Evolutionary conservation across 2,329 filamentous ascomycete genomes (phyloP), one percentile per base, ranked within the genome.

Genomic region (Pseudogymnoascus sp.): DNA sequence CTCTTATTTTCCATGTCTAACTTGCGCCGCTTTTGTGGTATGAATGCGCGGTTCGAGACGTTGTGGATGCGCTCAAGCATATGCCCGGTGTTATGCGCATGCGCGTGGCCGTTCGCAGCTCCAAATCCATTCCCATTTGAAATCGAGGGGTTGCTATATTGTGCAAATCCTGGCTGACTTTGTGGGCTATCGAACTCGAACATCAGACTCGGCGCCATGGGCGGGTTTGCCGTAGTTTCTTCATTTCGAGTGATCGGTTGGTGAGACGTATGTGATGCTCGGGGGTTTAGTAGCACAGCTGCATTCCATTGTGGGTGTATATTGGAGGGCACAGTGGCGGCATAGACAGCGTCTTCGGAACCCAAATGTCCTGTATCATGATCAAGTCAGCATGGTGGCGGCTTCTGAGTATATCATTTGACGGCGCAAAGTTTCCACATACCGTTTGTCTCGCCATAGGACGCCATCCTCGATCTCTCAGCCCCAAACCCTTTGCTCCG

Each of bases 41-140:
- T 79, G 31, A 79, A 71, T 73, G 79, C 78, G 26, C 92, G 88
- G 61, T 88, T 82, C 67, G 90, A 83, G 13, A 96, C 83, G 67
- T 88, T 87, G 72, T 93, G 90, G 72, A 92, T 80, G 33, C 85
- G 83, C 74, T 96, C 90, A 53, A 96, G 84, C 77, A 92, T 84
- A 23, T 67, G 67, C 15, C 35, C 44, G 9, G 37, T 59, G 15
- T 60, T 63, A 63, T 35, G 35, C 33, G 13, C 62, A 63, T 35
- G 35, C 33, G 13, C 62, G 33, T 65, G 65, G 40, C 65, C 64
- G 64, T 69, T 69, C 26, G 70, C 61, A 62, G 66, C 67, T 40
- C 64, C 66, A 63, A 69, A 70, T 3, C 65, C 67, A 61, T 67
- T 64, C 31, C 65, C 63, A 23, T 67, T 42, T n/a, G 65, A 61